A percentile compares a stretch with the other conserved stretches of the same genome.
These are phyloP conservation scores for Chlamydomonas eustigma DNA, from an alignment of 139 green algal genomes.

Conservation along the genomic window DNA sequence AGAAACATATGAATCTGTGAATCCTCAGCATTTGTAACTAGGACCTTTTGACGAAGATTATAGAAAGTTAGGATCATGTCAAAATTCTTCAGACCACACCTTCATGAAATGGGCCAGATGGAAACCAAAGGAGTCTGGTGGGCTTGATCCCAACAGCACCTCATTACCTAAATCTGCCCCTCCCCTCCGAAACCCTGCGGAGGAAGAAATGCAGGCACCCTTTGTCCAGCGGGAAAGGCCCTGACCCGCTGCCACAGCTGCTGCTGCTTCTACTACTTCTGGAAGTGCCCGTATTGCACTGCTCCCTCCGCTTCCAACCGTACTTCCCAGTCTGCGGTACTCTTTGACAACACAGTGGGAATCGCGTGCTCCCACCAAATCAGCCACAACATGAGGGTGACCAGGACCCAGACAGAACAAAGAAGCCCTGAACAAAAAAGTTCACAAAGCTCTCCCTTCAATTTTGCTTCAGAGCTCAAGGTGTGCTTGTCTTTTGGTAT, in stretches of 20 bases:
- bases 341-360: slow-evolving; percentile 8
- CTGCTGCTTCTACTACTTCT: not conserved
- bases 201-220: not conserved
- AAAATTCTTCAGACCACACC: no score
- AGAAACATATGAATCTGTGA: no score
- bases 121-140: not conserved
- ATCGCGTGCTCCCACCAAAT: not conserved
- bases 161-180: no score
- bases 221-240: not conserved
- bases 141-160: not conserved
- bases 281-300: not conserved
- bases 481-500: no score
- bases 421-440: not conserved
- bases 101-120: slow-evolving; percentile 3
- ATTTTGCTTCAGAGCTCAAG: no score
- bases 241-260: not conserved
- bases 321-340: not conserved
- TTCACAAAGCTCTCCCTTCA: no score
- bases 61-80: no score
- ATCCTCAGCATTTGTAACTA: no score
- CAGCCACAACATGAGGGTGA: not conserved
- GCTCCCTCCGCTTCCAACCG: not conserved
- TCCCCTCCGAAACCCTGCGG: not conserved
- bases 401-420: not conserved
- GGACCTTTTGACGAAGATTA: no score